phyloP scores from a whole-genome alignment of 2,329 filamentous ascomycete species.

The Neopestalotiopsis clavispora region DNA sequence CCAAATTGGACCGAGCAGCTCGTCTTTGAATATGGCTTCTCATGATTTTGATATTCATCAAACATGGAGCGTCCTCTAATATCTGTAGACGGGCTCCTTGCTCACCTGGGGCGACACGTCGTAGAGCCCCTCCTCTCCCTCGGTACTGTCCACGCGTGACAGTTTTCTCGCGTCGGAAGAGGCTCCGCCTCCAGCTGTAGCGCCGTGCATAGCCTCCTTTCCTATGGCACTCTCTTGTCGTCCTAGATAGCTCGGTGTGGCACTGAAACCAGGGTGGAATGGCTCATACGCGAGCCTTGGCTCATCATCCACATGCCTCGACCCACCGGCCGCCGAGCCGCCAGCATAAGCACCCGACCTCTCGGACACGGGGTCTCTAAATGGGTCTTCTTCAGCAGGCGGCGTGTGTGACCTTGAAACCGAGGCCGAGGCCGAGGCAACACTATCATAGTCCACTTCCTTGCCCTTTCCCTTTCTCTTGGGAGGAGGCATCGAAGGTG shows the following conservation, averaged over 20 bases:
- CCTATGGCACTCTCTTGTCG: conserved; percentile 47
- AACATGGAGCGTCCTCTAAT: conserved; percentile 12
- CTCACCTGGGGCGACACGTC: conserved; percentile 20
- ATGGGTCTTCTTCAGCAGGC: conserved; percentile 36
- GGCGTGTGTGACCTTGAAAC: conserved; percentile 34
- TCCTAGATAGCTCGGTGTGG: conserved; percentile 39
- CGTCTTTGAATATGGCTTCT: neutral
- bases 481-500: conserved; percentile 32
- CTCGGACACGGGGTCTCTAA: conserved; percentile 38
- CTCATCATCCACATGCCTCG: conserved; percentile 28
- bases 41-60: neutral
- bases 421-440: conserved; percentile 29
- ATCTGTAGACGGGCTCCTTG: conserved; percentile 26
- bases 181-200: conserved; percentile 26
- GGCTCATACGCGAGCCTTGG: conserved; percentile 37
- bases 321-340: conserved; percentile 24
- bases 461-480: conserved; percentile 38
- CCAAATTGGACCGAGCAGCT: neutral
- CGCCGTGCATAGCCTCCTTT: conserved; percentile 48
- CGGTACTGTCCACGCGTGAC: conserved; percentile 7
- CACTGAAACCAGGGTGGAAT: conserved; percentile 39
- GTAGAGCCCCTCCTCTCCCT: conserved; percentile 20
- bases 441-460: conserved; percentile 29
- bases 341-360: conserved; percentile 24
- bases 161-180: conserved; percentile 3